Conservation (phyloP, 192 early-diverging fungal genomes). For the Coemansia sp. region DNA sequence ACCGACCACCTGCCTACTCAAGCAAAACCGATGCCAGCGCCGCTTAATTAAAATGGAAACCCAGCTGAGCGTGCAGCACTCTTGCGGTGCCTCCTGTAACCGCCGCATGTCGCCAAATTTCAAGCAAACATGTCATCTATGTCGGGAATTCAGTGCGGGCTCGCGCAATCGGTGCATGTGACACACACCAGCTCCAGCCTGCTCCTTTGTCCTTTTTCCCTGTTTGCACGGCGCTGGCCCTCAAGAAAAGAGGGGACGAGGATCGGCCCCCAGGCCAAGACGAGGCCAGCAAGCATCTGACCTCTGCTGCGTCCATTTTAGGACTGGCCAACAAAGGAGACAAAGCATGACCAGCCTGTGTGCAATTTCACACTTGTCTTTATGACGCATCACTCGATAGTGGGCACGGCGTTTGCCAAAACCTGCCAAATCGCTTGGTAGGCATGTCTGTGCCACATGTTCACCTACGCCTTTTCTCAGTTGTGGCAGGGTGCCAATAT, state of each 20-base stretch:
- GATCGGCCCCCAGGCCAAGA: not conserved
- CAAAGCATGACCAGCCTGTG: not conserved
- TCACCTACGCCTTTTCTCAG: not conserved
- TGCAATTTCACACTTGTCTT: not conserved
- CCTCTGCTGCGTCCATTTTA: not conserved
- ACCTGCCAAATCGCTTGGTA: not conserved
- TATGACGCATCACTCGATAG: constrained; percentile 5
- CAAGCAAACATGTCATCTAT: not conserved
- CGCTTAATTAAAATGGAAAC: not conserved
- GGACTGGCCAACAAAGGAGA: not conserved
- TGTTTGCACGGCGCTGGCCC: not conserved
- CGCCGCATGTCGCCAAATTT: not conserved
- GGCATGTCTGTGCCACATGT: not conserved
- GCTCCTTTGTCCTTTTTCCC: not conserved
- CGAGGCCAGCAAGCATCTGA: not conserved
- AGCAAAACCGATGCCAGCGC: not conserved
- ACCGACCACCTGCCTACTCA: not conserved
- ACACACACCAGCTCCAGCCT: not conserved
- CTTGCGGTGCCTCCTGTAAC: not conserved
- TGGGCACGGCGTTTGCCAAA: not conserved
- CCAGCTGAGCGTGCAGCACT: not conserved
- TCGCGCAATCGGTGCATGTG: constrained; percentile 2
- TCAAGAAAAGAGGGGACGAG: not conserved
- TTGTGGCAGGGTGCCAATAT: constrained; percentile 4
- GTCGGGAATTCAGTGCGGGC: not conserved